A percentile compares a stretch with the other conserved stretches of the same genome.
These are phyloP conservation scores for Trichopus zeylanicus DNA, from an alignment of 116 monocot genomes.

Conservation along the genomic window DNA sequence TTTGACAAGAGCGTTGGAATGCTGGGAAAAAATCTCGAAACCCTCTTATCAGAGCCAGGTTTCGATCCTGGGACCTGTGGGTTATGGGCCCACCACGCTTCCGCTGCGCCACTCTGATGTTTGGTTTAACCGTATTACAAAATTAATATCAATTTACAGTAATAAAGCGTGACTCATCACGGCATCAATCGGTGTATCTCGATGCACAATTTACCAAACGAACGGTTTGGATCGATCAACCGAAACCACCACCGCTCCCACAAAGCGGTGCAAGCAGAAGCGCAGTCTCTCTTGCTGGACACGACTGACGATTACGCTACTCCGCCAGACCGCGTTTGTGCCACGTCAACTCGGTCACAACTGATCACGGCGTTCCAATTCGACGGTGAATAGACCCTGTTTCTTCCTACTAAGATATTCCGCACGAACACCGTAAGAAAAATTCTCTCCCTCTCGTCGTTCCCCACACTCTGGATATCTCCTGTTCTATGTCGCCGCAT, in stretches of 20 bases:
- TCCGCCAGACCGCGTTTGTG: not conserved
- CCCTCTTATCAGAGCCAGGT: constrained; percentile 99
- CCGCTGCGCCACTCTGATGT: constrained; percentile 99
- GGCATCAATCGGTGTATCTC: too few species aligned
- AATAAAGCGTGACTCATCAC: too few species aligned
- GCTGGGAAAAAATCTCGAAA: too few species aligned
- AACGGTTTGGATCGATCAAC: not conserved
- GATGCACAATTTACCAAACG: not conserved
- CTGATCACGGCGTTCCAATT: too few species aligned
- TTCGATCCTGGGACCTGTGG: constrained; percentile 99
- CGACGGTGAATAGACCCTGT: too few species aligned
- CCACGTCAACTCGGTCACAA: not conserved
- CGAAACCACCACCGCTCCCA: too few species aligned
- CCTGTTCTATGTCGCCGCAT: too few species aligned
- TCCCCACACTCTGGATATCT: not conserved
- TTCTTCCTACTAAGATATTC: not conserved
- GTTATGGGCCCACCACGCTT: constrained; percentile 99
- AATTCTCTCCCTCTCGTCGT: not conserved
- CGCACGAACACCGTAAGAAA: not conserved
- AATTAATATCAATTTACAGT: too few species aligned
- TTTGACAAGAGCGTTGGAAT: too few species aligned
- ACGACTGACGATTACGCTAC: not conserved
- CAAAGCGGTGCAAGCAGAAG: too few species aligned
- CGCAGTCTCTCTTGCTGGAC: too few species aligned
- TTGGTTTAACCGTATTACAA: too few species aligned